phyloP scores from a whole-genome alignment of 1,284 basidiomycete genomes.

The Amylostereum chailletii region DNA sequence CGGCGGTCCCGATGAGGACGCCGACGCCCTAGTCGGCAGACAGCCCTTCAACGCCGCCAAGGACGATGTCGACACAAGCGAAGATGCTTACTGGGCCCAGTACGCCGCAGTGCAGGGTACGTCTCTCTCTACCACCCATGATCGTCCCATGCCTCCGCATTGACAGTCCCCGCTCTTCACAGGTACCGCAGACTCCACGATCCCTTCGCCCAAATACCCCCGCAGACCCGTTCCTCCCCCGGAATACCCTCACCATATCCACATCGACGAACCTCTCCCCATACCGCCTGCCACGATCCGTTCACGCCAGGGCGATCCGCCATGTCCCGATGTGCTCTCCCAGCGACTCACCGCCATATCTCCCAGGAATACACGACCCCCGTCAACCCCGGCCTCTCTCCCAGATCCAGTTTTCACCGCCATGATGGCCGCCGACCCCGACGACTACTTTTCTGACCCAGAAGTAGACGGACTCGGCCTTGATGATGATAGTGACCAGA shows the following conservation, averaged over 20 bases:
- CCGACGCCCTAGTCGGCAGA: constrained; percentile 11
- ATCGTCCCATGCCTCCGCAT: neutral
- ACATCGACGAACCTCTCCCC: constrained; percentile 17
- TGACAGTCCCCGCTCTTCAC: neutral
- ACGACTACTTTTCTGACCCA: constrained; percentile 1
- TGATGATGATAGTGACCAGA: constrained; percentile 9
- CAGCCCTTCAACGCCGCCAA: constrained; percentile 17
- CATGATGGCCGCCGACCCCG: constrained; percentile 6
- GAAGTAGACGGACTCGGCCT: constrained; percentile 3
- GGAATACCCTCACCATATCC: constrained; percentile 12
- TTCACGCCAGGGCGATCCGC: constrained; percentile 20
- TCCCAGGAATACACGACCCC: constrained; percentile 13
- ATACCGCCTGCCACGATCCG: constrained; percentile 15
- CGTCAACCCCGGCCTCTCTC: constrained; percentile 10
- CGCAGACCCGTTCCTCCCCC: constrained; percentile 18
- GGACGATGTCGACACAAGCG: constrained; percentile 25
- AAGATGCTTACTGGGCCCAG: constrained; percentile 71
- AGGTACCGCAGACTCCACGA: constrained; percentile 33
- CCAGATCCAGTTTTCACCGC: constrained; percentile 8
- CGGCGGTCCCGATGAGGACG: constrained; percentile 25
- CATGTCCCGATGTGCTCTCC: constrained; percentile 22
- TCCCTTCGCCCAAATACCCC: constrained; percentile 24
- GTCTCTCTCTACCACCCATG: constrained; percentile 8
- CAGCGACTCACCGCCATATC: constrained; percentile 20
- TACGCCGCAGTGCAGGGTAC: constrained; percentile 62